Conservation (phyloP, 768 basidiomycete species). For the Filobasidium floriforme region DNA sequence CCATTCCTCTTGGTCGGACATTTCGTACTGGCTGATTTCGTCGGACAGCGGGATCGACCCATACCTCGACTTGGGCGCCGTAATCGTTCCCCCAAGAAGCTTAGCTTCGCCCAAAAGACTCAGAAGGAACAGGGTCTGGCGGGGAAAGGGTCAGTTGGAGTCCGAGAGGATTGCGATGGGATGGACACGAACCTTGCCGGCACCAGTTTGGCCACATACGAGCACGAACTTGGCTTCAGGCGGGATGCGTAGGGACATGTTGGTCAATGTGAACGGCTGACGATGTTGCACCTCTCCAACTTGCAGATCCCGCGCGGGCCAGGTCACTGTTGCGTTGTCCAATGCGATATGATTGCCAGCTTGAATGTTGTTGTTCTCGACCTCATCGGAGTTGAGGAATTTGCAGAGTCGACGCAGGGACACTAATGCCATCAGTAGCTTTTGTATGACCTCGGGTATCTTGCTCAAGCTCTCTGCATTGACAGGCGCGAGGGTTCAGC, state of each 20-base stretch:
- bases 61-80: constrained; percentile 26
- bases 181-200: constrained; percentile 30
- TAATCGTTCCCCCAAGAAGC: constrained; percentile 25
- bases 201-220: constrained; percentile 38
- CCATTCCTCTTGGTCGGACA: background rate
- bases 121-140: constrained; percentile 32
- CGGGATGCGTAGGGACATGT: constrained; percentile 29
- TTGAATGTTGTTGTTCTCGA: constrained; percentile 16
- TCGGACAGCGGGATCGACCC: constrained; percentile 25
- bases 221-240: constrained; percentile 29
- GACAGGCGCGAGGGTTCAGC: background rate
- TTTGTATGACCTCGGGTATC: constrained; percentile 26
- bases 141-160: background rate
- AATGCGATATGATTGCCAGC: constrained; percentile 1
- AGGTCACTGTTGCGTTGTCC: constrained; percentile 29
- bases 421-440: constrained; percentile 27
- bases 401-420: constrained; percentile 30
- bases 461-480: constrained; percentile 19
- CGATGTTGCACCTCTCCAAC: constrained; percentile 5
- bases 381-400: constrained; percentile 33
- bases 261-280: constrained; percentile 28
- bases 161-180: background rate
- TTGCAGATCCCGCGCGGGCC: constrained; percentile 26
- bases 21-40: background rate
- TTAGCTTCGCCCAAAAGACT: constrained; percentile 36